phyloP scores from a whole-genome alignment of 441 rosid species.

The Jatropha multifida region DNA sequence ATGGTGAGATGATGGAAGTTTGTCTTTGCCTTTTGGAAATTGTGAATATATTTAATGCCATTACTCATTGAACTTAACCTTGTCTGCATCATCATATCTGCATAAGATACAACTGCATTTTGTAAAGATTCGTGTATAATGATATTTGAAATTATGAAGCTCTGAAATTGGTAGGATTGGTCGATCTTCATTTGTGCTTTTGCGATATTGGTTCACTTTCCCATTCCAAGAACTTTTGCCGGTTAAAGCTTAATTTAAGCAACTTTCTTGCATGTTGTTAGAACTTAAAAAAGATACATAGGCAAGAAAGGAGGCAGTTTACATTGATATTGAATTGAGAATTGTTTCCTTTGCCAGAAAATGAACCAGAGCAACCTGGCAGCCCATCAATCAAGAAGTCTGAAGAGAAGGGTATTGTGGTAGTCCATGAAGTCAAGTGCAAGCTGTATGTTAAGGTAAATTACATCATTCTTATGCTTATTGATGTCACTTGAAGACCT shows the following conservation, averaged over 20 bases:
- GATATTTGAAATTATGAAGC: background rate
- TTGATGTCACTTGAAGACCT: background rate
- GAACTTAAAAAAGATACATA: background rate
- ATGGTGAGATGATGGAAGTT: constrained; percentile 45
- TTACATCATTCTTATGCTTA: constrained; percentile 8
- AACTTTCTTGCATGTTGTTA: background rate
- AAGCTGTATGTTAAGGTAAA: constrained; percentile 92
- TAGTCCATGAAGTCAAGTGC: constrained; percentile 95
- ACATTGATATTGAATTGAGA: constrained; percentile 4
- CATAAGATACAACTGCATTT: background rate
- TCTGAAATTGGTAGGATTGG: background rate
- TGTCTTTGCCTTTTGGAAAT: background rate
- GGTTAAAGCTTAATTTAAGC: background rate
- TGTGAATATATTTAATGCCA: background rate
- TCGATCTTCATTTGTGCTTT: background rate
- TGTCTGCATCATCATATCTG: background rate
- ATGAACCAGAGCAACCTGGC: constrained; percentile 74
- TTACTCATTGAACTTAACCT: background rate
- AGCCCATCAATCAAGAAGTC: constrained; percentile 92
- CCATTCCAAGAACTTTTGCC: background rate
- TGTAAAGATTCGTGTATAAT: background rate
- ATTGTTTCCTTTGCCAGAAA: constrained; percentile 41
- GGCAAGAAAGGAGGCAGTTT: background rate
- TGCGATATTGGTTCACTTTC: background rate
- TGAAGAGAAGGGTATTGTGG: constrained; percentile 72